These are phyloP conservation scores for Saprolegnia diclina DNA, from an alignment of 352 stramenopile genomes.

Conservation along the genomic window DNA sequence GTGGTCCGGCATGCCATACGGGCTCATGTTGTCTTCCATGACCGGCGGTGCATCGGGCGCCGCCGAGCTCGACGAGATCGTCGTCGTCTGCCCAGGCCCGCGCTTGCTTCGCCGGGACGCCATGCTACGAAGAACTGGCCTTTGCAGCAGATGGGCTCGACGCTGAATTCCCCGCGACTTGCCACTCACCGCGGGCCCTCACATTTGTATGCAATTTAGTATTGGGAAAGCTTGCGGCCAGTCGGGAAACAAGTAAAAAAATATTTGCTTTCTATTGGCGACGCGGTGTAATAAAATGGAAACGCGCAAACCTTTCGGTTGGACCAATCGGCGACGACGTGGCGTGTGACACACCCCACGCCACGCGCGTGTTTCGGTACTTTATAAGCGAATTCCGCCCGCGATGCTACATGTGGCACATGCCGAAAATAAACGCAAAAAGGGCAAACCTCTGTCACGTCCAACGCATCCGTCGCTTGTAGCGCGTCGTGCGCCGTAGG, in stretches of 20 bases:
- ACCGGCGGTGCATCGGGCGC: slow-evolving; percentile 13
- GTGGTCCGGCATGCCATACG: slow-evolving; percentile 1
- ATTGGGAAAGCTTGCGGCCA: not conserved
- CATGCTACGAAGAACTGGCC: not conserved
- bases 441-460: too few species aligned
- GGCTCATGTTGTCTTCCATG: slow-evolving; percentile 26
- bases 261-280: not conserved
- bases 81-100: not conserved
- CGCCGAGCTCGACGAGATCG: not conserved
- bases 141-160: not conserved
- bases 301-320: not conserved
- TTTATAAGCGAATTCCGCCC: too few species aligned
- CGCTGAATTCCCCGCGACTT: not conserved
- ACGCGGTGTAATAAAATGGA: not conserved
- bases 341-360: not conserved
- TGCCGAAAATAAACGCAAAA: too few species aligned
- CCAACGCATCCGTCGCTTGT: too few species aligned
- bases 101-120: slow-evolving; percentile 10
- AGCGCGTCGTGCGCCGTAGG: too few species aligned
- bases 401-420: too few species aligned
- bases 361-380: too few species aligned
- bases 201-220: not conserved
- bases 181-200: too few species aligned
- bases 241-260: not conserved
- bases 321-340: not conserved